Conservation (phyloP, 2,329 filamentous ascomycete genomes). For the Xylaria digitata region DNA sequence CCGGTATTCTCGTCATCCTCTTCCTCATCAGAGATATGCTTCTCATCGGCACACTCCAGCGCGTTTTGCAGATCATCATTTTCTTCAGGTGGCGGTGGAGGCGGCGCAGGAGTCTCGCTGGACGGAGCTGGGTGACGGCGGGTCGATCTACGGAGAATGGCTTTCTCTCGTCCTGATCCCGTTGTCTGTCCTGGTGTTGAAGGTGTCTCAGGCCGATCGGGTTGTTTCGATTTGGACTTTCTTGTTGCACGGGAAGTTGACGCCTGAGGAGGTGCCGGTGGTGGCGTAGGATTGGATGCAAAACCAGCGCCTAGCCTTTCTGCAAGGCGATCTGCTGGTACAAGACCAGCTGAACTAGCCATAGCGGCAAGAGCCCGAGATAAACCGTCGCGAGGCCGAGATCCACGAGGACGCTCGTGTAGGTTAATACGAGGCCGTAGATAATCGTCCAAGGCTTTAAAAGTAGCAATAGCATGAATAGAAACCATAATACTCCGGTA, state of each 20-base stretch:
- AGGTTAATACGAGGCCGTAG: conserved; percentile 87
- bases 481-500: conserved; percentile 98
- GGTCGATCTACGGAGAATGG: conserved; percentile 69
- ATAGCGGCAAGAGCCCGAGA: conserved; percentile 79
- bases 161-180: conserved; percentile 67
- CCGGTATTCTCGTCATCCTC: conserved; percentile 70
- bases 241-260: conserved; percentile 59
- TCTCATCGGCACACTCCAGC: conserved; percentile 93
- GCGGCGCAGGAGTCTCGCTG: conserved; percentile 62
- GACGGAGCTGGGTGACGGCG: conserved; percentile 66
- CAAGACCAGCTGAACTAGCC: conserved; percentile 75
- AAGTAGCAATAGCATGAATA: conserved; percentile 97
- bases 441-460: conserved; percentile 97
- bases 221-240: conserved; percentile 61
- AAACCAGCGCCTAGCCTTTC: conserved; percentile 56
- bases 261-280: conserved; percentile 53
- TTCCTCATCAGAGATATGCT: conserved; percentile 80
- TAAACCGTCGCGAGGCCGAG: conserved; percentile 71
- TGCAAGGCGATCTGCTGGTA: conserved; percentile 61
- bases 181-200: conserved; percentile 59
- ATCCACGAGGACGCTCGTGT: conserved; percentile 76
- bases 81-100: conserved; percentile 65
- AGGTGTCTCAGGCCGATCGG: conserved; percentile 55
- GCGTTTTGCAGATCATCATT: conserved; percentile 74
- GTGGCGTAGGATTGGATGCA: conserved; percentile 54